These are phyloP conservation scores for Pisolithus microcarpus DNA, from an alignment of 768 basidiomycete species.

Conservation along the genomic window DNA sequence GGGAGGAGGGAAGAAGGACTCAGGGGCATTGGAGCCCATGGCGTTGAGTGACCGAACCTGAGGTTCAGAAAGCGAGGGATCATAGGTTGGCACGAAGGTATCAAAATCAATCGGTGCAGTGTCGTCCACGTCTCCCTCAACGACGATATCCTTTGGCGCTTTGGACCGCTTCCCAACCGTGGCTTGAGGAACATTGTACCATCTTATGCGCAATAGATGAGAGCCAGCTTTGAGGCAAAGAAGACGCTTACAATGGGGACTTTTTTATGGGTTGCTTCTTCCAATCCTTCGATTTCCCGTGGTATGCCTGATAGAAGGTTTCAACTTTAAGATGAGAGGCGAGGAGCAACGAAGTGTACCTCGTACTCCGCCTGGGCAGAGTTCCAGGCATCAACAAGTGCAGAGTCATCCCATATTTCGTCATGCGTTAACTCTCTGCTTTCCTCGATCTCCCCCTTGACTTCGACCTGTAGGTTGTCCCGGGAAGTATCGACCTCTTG, in stretches of 20 bases:
- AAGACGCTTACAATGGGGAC: slow-evolving; percentile 56
- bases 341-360: slow-evolving; percentile 26
- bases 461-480: slow-evolving; percentile 19
- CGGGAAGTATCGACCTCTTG: slow-evolving; percentile 6
- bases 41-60: slow-evolving; percentile 1
- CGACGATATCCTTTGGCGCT: slow-evolving; percentile 3
- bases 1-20: slow-evolving; percentile 26
- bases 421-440: slow-evolving; percentile 60
- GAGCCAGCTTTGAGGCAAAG: background rate
- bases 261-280: slow-evolving; percentile 62
- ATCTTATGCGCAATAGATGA: slow-evolving; percentile 37
- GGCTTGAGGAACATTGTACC: slow-evolving; percentile 61
- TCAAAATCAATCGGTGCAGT: slow-evolving; percentile 63
- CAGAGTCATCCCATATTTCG: slow-evolving; percentile 85
- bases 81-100: slow-evolving; percentile 64
- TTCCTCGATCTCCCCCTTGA: slow-evolving; percentile 36
- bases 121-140: slow-evolving; percentile 32
- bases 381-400: slow-evolving; percentile 77
- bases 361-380: slow-evolving; percentile 79
- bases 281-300: slow-evolving; percentile 66
- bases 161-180: slow-evolving; percentile 6
- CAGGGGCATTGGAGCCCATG: slow-evolving; percentile 5
- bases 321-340: background rate
- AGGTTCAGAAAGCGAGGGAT: slow-evolving; percentile 46
- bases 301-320: slow-evolving; percentile 38